A percentile compares a stretch with the other conserved stretches of the same genome.
Evolutionary conservation across 495 filamentous ascomycete genomes (phyloP).

Genomic region (Astrocystis sublimbata): DNA sequence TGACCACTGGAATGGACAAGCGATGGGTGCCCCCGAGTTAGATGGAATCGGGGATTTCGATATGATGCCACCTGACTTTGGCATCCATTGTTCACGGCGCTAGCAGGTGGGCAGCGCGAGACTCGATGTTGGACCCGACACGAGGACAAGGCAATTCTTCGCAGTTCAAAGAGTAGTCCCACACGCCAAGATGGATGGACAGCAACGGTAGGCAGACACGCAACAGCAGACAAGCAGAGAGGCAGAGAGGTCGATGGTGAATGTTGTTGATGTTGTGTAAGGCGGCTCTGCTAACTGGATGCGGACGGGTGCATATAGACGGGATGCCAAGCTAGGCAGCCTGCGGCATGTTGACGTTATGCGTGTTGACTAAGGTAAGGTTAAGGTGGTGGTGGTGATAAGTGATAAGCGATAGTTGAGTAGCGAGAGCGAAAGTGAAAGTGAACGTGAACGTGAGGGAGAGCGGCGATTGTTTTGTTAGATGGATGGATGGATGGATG

Average conservation of each 20-base stretch:
- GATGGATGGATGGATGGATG: slow-evolving; percentile 7
- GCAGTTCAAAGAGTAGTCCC: neutral
- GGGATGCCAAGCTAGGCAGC: slow-evolving; percentile 29
- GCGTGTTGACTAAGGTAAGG: neutral
- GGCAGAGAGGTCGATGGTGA: slow-evolving; percentile 12
- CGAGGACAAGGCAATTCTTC: neutral
- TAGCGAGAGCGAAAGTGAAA: neutral
- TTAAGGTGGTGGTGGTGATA: neutral
- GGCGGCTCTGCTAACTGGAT: slow-evolving; percentile 39
- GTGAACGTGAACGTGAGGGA: neutral
- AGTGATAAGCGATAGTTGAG: no score
- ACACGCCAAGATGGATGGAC: neutral
- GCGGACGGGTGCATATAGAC: slow-evolving; percentile 36
- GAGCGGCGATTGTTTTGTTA: no score
- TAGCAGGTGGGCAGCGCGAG: neutral
- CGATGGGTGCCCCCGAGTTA: slow-evolving; percentile 12
- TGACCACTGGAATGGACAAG: neutral
- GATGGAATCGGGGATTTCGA: slow-evolving; percentile 25
- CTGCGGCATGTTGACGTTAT: slow-evolving; percentile 27
- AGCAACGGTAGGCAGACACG: slow-evolving; percentile 28
- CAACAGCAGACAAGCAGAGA: slow-evolving; percentile 13
- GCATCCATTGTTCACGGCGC: slow-evolving; percentile 39
- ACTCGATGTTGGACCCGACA: neutral
- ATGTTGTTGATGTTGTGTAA: slow-evolving; percentile 11
- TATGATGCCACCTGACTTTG: slow-evolving; percentile 38